These are phyloP conservation scores for Myxozyma vanderwaltii DNA, from an alignment of 805 yeast species.

Conservation along the genomic window DNA sequence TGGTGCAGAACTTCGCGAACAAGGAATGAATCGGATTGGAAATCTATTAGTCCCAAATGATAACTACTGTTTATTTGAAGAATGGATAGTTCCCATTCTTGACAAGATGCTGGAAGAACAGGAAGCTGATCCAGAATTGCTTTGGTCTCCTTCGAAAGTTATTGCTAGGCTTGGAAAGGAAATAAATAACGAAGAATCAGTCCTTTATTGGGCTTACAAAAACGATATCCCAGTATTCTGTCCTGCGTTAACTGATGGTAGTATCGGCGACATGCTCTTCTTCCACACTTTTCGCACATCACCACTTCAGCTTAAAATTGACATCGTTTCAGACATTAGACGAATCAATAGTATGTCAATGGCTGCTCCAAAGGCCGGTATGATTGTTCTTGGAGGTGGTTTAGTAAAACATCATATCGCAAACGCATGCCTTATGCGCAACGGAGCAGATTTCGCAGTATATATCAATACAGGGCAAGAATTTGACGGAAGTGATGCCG, in stretches of 20 bases:
- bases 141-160: conserved; percentile 93
- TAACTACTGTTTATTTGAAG: conserved; percentile 95
- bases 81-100: conserved; percentile 95
- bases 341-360: conserved; percentile 88
- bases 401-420: conserved; percentile 95
- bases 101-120: conserved; percentile 89
- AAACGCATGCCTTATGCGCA: conserved; percentile 98
- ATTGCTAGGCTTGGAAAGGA: conserved; percentile 94
- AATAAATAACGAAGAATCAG: conserved; percentile 90
- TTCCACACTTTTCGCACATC: conserved; percentile 97
- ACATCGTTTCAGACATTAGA: conserved; percentile 92
- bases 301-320: conserved; percentile 85
- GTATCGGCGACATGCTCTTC: conserved; percentile 97
- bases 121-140: conserved; percentile 59
- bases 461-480: conserved; percentile 98
- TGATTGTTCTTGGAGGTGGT: conserved; percentile 96
- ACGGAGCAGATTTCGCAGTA: conserved; percentile 98
- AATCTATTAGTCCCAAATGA: conserved; percentile 96
- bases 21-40: conserved; percentile 98
- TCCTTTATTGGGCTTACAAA: conserved; percentile 97
- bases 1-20: conserved; percentile 81
- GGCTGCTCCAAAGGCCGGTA: conserved; percentile 93
- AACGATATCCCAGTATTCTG: conserved; percentile 95
- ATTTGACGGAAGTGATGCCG: conserved; percentile 98
- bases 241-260: conserved; percentile 97